Conservation (phyloP, 192 early-diverging fungal genomes). For the Coemansia sp. region DNA sequence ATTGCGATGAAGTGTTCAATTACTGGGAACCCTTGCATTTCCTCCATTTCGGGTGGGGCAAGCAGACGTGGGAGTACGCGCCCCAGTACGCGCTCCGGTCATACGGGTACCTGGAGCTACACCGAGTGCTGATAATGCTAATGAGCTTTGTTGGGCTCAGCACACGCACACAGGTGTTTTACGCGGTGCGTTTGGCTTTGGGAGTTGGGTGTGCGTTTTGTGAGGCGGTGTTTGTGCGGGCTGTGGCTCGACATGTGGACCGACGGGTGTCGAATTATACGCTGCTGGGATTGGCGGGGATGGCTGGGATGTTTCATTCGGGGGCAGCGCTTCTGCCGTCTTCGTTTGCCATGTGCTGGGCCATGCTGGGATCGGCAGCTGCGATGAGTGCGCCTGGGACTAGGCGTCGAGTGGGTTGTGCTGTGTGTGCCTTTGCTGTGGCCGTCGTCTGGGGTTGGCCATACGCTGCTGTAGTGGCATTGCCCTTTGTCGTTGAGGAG, state of each 20-base stretch:
- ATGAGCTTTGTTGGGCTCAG: constrained; percentile 44
- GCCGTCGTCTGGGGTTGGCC: constrained; percentile 84
- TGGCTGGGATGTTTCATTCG: constrained; percentile 88
- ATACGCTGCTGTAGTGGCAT: constrained; percentile 72
- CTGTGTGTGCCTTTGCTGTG: constrained; percentile 64
- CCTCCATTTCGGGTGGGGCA: constrained; percentile 77
- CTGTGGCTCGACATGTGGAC: constrained; percentile 64
- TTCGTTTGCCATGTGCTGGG: constrained; percentile 89
- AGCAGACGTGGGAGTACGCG: constrained; percentile 98
- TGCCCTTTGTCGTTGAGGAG: constrained; percentile 79
- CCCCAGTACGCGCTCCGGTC: constrained; percentile 86
- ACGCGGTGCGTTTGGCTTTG: constrained; percentile 66
- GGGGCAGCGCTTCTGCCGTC: constrained; percentile 85
- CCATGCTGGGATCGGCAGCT: constrained; percentile 72
- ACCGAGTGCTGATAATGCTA: constrained; percentile 57
- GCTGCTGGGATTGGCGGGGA: constrained; percentile 62
- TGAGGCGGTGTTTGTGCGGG: constrained; percentile 71
- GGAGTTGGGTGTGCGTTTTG: constrained; percentile 63
- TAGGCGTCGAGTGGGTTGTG: constrained; percentile 57
- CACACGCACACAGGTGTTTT: constrained; percentile 67
- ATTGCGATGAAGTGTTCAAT: constrained; percentile 81
- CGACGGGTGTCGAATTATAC: constrained; percentile 69
- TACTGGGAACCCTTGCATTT: constrained; percentile 97
- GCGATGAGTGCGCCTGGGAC: constrained; percentile 61
- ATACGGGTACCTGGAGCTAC: constrained; percentile 74